Evolutionary conservation across 2,329 filamentous ascomycete genomes (phyloP), one percentile per base, ranked within the genome.

Genomic region (Akanthomyces uredinophilus): DNA sequence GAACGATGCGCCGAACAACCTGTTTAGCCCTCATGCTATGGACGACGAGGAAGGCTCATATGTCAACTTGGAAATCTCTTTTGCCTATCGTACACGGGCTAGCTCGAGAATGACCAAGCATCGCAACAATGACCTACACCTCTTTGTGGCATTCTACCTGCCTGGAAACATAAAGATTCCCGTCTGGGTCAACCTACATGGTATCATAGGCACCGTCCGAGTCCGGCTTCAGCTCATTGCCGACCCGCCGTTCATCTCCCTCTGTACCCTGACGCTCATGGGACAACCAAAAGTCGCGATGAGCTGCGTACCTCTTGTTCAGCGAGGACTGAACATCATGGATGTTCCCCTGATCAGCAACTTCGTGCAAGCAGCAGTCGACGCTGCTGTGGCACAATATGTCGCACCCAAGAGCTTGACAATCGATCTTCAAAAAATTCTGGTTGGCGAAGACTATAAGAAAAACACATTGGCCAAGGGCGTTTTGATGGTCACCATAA

Each of bases 31-130:
- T 2, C 81, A 87, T 67, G 87, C 86, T 1, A 88, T 91, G 86
- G 86, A 90, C 67, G 88, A 87, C 2, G 89, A 91, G 71, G 87
- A 91, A 70, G 89, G 89, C 13, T 88, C 91, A 65, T 92, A 92
- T 68, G 82, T 92, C 71, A 92, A 92, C 68, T 74, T 92, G 58
- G 90, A 93, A 70, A 77, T 92, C 18, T 88, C 87, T 0, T 88
- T 92, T 68, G 86, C 89, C 1, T 93, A 92, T 71, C 81, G 87
- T 41, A 84, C 86, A 11, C 81, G 86, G 35, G 83, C 84, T 0
- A 83, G 81, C 10, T 81, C 82, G 35, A 85, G 83, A 65, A 84
- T 82, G 2, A 77, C 90, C 55, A 87, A 88, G 65, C 82, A 87
- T 18, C 88, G 89, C 68, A 90, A 90, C 68, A 89, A 89, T 64